Evolutionary conservation across 2,329 filamentous ascomycete genomes (phyloP), one percentile per base, ranked within the genome.

Genomic region (Xylariomycetidae sp.): DNA sequence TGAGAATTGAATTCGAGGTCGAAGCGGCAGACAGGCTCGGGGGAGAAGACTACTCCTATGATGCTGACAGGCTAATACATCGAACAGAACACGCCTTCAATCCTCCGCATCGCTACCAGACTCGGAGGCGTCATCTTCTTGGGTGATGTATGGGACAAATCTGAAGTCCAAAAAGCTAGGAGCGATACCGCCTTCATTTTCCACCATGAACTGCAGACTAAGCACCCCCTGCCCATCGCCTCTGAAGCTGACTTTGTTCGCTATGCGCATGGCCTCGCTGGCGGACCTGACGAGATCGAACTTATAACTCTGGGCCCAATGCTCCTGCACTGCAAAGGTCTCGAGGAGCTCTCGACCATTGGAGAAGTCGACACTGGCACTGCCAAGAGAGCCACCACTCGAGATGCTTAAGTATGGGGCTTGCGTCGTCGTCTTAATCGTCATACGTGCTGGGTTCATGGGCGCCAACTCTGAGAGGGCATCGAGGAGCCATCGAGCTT

Each of bases 191-290:
- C 75, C 74, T 41, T 92, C 87, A 26, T 89, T 71, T 55, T 96
- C 88, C 12, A 98, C 82, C 84, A 98, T 92, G 52, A 97, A 96
- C 55, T 98, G 92, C 57, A 97, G 64, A 60, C 87, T 96, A 44
- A 98, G 61, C 18, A 98, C 90, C 0, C 92, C 90, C 56, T 95
- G 87, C 2, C 76, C 72, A 59, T 98, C 92, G 0, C 88, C 83
- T 12, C 92, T 74, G 41, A 98, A 74, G 55, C 88, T 95, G 37
- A 97, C 89, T 62, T 97, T 98, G 51, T 77, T 89, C 4, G 89
- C 88, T 23, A 88, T 77, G 28, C 82, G 80, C 90, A 98, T 97
- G n/a, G 92, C 90, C 44, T 90, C 82, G 28, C 80, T 80, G 1
- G 90, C 89, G 45, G 85, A 84, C 58, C 86, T 88, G 54, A 98